Conservation (phyloP, 495 filamentous ascomycete genomes). For the Copromyces sp. region DNA sequence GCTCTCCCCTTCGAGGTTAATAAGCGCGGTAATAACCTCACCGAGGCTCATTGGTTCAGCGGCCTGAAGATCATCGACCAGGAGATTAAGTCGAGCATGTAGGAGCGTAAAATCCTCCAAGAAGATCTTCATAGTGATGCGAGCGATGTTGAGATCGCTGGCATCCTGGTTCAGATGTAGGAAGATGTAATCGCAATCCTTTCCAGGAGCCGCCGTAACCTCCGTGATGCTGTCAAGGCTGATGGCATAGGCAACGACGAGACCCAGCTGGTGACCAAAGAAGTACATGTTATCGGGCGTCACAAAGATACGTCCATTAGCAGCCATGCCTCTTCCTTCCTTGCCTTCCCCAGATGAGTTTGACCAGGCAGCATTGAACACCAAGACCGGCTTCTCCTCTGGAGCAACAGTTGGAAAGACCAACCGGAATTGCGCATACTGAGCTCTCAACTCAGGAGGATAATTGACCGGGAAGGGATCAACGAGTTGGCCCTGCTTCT, state of each 20-base stretch:
- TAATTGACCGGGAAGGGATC: constrained; percentile 73
- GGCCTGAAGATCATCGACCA: constrained; percentile 65
- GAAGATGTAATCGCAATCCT: constrained; percentile 89
- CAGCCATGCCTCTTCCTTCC: constrained; percentile 28
- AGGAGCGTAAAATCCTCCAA: constrained; percentile 77
- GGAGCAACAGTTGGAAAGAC: constrained; percentile 72
- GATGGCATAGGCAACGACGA: constrained; percentile 71
- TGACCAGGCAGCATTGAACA: constrained; percentile 46
- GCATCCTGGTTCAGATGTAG: constrained; percentile 61
- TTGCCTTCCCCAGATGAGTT: constrained; percentile 30
- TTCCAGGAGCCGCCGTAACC: constrained; percentile 79
- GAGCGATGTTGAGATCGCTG: constrained; percentile 52
- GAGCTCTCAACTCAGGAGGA: constrained; percentile 68
- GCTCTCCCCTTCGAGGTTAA: constrained; percentile 52
- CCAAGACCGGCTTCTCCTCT: constrained; percentile 67
- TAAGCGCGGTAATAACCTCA: constrained; percentile 37
- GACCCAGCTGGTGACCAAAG: constrained; percentile 88
- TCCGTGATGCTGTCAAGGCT: constrained; percentile 68
- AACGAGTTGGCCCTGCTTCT: constrained; percentile 17
- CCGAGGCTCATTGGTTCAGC: constrained; percentile 48
- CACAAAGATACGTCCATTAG: constrained; percentile 75
- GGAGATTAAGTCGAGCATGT: constrained; percentile 69
- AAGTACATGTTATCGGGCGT: constrained; percentile 84
- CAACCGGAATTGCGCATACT: constrained; percentile 87
- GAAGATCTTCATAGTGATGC: constrained; percentile 84